Base-by-base conservation (phyloP, 805 yeast species). In the Wickerhamiella cacticola region DNA sequence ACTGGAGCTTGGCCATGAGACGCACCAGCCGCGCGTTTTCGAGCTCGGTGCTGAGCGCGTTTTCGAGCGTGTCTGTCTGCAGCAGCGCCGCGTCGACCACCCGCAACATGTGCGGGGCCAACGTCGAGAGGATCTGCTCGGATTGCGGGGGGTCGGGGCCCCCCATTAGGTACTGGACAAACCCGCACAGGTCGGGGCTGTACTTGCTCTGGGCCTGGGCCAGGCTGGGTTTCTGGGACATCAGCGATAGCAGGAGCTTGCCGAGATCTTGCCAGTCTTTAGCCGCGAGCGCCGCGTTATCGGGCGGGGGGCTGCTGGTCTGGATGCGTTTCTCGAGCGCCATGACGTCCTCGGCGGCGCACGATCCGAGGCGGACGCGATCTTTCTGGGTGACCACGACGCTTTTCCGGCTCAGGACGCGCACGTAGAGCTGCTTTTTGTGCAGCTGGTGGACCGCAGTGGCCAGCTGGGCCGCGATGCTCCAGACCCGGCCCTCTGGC, bases 1-100 rank as follows among this genome's bases (percentile, higher is more conserved):
- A 81, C 59, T 83, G 85, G 36, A 92, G 67, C 67, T 92, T 92
- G 50, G 87, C 70, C 59, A 89, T 67, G 36, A 92, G 69, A 51
- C 97, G 71, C 55, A 89, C 86, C 25, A 92, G 66, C 51, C 97
- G 71, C 3, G 83, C 92, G 63, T 92, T 92, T 62, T 92, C 97
- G 22, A 88, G 66, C 62, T 89, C 97, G 48, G 74, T 71, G 13
- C 76, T 62, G 34, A 92, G 65, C 22, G 58, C 55, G 2, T 52
- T 53, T 52, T 68, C 71, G 24, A 67, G 52, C 12, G 36, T 41
- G 48, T 64, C 66, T 15, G 45, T 52, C 18, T 50, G 50, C n/a
- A 50, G 48, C 5, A 55, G 52, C 12, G 63, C 51, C 9, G 46
- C 40, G 45, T 62, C 62, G 22, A 58, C 24, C 5, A 51, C 50